phyloP scores from a whole-genome alignment of 169 alveolate genomes.

The Eimeria brunetti region DNA sequence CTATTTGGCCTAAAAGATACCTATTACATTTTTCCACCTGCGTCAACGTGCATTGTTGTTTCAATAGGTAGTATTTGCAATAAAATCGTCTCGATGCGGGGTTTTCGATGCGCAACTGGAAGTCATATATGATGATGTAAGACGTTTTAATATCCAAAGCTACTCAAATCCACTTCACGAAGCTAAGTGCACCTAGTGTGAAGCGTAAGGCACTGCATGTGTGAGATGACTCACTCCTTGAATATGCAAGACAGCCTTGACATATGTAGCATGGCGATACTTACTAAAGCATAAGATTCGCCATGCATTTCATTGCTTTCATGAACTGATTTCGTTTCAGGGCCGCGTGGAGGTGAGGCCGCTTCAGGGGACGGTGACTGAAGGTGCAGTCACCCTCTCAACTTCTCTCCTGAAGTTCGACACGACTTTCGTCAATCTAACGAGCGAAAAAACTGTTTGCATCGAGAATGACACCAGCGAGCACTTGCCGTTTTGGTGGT shows the following conservation, averaged over 20 bases:
- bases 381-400: slow-evolving; percentile 68
- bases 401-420: slow-evolving; percentile 57
- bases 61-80: slow-evolving; percentile 42
- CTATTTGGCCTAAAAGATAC: neutral
- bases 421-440: slow-evolving; percentile 67
- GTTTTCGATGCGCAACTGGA: slow-evolving; percentile 30
- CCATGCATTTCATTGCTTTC: neutral
- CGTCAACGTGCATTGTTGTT: neutral
- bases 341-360: slow-evolving; percentile 55
- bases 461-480: slow-evolving; percentile 66
- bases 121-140: slow-evolving; percentile 35
- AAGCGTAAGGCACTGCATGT: neutral
- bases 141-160: neutral
- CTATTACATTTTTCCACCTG: neutral
- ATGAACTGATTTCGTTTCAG: neutral
- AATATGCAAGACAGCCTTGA: neutral
- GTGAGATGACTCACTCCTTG: neutral
- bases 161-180: too few species aligned
- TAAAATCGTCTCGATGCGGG: slow-evolving; percentile 56
- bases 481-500: slow-evolving; percentile 74
- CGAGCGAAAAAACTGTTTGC: slow-evolving; percentile 43
- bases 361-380: slow-evolving; percentile 31
- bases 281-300: neutral
- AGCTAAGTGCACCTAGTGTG: neutral
- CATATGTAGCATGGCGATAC: too few species aligned